A percentile compares a stretch with the other conserved stretches of the same genome.
Conservation (phyloP, 192 early-diverging fungal genomes). For the Umbelopsis sp. region DNA sequence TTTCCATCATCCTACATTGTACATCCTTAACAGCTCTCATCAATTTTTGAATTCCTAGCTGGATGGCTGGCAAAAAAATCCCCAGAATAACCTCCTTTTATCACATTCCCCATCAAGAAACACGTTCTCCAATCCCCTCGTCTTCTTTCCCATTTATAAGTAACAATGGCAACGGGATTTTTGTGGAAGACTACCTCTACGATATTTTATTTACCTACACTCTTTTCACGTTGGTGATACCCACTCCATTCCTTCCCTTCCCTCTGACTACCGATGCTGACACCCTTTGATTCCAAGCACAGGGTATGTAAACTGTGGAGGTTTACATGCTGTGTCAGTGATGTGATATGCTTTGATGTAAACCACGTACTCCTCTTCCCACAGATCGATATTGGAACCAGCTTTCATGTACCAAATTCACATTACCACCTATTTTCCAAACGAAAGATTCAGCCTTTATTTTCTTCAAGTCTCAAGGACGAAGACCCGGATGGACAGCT, state of each 20-base stretch:
- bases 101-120: slow-evolving; percentile 14
- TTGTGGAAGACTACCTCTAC: background rate
- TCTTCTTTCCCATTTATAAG: background rate
- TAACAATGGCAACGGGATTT: background rate
- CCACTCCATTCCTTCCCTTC: background rate
- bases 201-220: background rate
- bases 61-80: background rate
- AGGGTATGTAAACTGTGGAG: background rate
- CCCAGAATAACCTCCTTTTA: background rate
- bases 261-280: background rate
- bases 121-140: slow-evolving; percentile 14
- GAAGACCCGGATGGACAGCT: background rate
- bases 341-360: too few species aligned
- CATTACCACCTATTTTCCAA: background rate
- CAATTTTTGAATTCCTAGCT: too few species aligned
- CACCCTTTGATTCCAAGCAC: background rate
- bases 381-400: too few species aligned
- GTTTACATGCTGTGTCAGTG: too few species aligned
- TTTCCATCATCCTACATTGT: too few species aligned
- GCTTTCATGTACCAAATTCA: background rate
- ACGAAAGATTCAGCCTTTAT: background rate
- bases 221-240: background rate
- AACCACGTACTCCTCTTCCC: too few species aligned
- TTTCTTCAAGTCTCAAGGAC: background rate
- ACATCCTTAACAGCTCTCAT: too few species aligned